Evolutionary conservation across 306 rosid species (phyloP).

Genomic region (Nissolia schottii): DNA sequence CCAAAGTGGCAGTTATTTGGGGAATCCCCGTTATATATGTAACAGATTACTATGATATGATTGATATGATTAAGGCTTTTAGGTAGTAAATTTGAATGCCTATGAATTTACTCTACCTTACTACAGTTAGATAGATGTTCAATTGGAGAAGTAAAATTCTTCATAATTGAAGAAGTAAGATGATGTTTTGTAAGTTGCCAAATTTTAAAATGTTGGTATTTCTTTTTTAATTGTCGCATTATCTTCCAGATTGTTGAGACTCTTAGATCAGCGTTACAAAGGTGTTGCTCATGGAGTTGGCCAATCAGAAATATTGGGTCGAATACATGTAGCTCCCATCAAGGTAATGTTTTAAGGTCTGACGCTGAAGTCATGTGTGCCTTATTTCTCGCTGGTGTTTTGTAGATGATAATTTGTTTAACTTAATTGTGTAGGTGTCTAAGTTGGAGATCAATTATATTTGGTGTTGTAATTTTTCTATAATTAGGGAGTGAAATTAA

Average conservation of each 20-base stretch:
- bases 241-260: constrained; percentile 80
- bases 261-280: constrained; percentile 85
- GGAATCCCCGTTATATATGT: too few relatives aligned
- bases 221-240: constrained; percentile 18
- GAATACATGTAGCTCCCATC: constrained; percentile 95
- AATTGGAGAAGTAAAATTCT: background rate
- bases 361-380: background rate
- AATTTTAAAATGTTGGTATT: constrained; percentile 11
- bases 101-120: background rate
- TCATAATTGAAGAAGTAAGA: background rate
- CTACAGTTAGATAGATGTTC: background rate
- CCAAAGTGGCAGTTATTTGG: too few relatives aligned
- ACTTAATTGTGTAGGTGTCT: background rate
- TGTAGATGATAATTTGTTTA: background rate
- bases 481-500: background rate
- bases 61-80: background rate
- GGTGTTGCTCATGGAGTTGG: constrained; percentile 99
- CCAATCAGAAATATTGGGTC: constrained; percentile 92
- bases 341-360: constrained; percentile 51
- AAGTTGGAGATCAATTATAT: background rate
- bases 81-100: background rate
- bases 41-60: background rate
- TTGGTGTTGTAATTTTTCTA: background rate
- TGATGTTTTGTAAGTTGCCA: background rate
- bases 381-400: background rate